Evolutionary conservation across 768 basidiomycete genomes (phyloP).

Genomic region (Tricholoma flavovirens): DNA sequence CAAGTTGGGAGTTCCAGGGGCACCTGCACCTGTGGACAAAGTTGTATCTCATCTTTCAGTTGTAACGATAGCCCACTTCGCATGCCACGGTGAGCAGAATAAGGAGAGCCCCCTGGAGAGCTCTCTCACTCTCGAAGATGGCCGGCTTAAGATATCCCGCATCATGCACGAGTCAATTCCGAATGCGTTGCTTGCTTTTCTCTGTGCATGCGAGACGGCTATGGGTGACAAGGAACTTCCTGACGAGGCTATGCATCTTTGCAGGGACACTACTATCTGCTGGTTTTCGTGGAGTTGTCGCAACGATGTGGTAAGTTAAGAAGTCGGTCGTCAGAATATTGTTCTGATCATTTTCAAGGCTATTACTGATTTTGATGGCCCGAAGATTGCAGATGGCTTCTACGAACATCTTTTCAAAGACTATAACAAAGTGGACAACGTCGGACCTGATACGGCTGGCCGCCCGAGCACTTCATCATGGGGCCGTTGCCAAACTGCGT

Average conservation of each 20-base stretch:
- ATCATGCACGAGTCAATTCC: slow-evolving; percentile 13
- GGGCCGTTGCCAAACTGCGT: not conserved
- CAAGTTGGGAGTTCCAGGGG: not conserved
- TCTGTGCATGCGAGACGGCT: slow-evolving; percentile 36
- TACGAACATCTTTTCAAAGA: not conserved
- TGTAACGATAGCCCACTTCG: slow-evolving; percentile 21
- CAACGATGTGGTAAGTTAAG: slow-evolving; percentile 33
- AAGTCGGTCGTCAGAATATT: not conserved
- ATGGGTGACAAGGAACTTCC: slow-evolving; percentile 18
- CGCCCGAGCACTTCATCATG: not conserved
- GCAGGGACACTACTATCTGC: slow-evolving; percentile 28
- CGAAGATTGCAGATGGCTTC: not conserved
- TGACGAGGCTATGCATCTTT: slow-evolving; percentile 24
- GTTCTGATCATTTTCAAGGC: not conserved
- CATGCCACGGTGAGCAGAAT: slow-evolving; percentile 26
- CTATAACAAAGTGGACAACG: not conserved
- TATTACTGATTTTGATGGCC: not conserved
- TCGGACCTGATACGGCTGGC: not conserved
- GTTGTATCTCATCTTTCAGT: not conserved
- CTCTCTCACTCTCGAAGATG: not conserved
- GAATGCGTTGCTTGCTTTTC: slow-evolving; percentile 26
- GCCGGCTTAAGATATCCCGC: slow-evolving; percentile 4
- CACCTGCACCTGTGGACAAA: not conserved
- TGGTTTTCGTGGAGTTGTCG: slow-evolving; percentile 23
- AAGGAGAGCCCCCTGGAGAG: not conserved